These are phyloP conservation scores for Myriangium duriaei DNA, from an alignment of 2,329 filamentous ascomycete genomes.

Conservation along the genomic window DNA sequence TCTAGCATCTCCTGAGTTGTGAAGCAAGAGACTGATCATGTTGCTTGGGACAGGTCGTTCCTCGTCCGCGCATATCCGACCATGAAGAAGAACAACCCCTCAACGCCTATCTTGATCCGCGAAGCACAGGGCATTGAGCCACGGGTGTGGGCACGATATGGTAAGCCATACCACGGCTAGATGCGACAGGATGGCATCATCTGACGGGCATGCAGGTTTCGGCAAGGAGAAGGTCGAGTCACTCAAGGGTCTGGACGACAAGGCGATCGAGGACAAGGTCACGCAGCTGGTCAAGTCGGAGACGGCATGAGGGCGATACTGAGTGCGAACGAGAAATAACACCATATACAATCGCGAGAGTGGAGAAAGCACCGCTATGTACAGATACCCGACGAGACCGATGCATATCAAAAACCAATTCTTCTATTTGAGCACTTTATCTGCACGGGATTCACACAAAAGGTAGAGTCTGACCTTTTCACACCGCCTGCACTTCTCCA, in stretches of 20 bases:
- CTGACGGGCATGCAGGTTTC: slow-evolving; percentile 36
- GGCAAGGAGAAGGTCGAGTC: slow-evolving; percentile 56
- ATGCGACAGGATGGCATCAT: slow-evolving; percentile 6
- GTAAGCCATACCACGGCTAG: slow-evolving; percentile 37
- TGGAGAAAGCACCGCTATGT: slow-evolving; percentile 7
- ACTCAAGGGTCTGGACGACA: slow-evolving; percentile 53
- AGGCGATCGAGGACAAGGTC: slow-evolving; percentile 58
- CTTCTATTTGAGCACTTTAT: neutral
- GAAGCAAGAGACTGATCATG: neutral
- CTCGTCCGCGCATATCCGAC: slow-evolving; percentile 84
- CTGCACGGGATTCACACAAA: neutral
- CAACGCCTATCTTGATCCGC: slow-evolving; percentile 85
- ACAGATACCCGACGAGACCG: slow-evolving; percentile 6
- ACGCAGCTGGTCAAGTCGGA: slow-evolving; percentile 45
- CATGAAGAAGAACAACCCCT: slow-evolving; percentile 98
- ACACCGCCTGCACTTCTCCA: slow-evolving; percentile 11
- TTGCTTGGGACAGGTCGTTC: slow-evolving; percentile 80
- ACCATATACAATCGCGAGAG: slow-evolving; percentile 10
- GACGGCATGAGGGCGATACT: neutral
- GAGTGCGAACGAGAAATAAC: slow-evolving; percentile 11
- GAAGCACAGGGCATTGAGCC: slow-evolving; percentile 78
- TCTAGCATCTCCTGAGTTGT: too few species aligned
- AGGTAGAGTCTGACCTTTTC: too few species aligned
- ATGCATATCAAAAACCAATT: slow-evolving; percentile 1
- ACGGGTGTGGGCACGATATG: slow-evolving; percentile 84